Evolutionary conservation across 768 basidiomycete species (phyloP).

Genomic region (Pleurotus platypus): DNA sequence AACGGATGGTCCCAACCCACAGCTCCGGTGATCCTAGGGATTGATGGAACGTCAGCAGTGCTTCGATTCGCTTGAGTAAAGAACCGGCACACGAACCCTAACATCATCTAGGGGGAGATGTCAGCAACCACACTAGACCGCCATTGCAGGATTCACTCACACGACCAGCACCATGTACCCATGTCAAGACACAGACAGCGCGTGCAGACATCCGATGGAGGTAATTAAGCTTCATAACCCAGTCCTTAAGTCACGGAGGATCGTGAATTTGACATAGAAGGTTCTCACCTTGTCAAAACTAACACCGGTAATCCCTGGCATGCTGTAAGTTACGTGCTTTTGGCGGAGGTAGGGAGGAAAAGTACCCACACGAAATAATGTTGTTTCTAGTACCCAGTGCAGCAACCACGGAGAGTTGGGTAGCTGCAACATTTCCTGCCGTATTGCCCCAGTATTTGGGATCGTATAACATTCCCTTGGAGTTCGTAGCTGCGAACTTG

Average conservation of each 20-base stretch:
- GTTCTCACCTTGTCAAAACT: conserved; percentile 36
- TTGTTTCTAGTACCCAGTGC: conserved; percentile 65
- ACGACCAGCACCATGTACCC: conserved; percentile 44
- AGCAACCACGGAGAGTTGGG: conserved; percentile 52
- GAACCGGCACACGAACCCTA: conserved; percentile 11
- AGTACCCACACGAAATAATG: conserved; percentile 30
- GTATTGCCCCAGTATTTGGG: conserved; percentile 38
- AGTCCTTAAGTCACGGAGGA: background rate
- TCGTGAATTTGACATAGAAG: background rate
- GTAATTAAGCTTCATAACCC: conserved; percentile 32
- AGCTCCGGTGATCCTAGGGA: conserved; percentile 12
- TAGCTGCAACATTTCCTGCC: conserved; percentile 37
- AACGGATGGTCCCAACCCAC: conserved; percentile 18
- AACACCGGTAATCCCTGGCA: conserved; percentile 47
- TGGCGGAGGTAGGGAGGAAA: background rate
- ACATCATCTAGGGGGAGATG: conserved; percentile 10
- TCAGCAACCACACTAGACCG: background rate
- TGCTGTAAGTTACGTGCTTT: background rate
- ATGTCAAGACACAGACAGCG: conserved; percentile 39
- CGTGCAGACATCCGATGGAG: conserved; percentile 49
- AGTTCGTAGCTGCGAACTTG: conserved; percentile 18
- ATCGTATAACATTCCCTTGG: conserved; percentile 26
- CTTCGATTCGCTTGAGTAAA: no score
- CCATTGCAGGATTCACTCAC: conserved; percentile 23
- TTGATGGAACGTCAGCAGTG: background rate